A percentile compares a stretch with the other conserved stretches of the same genome.
Conservation (phyloP, 2,329 filamentous ascomycete species). For the Colletotrichum sp. region DNA sequence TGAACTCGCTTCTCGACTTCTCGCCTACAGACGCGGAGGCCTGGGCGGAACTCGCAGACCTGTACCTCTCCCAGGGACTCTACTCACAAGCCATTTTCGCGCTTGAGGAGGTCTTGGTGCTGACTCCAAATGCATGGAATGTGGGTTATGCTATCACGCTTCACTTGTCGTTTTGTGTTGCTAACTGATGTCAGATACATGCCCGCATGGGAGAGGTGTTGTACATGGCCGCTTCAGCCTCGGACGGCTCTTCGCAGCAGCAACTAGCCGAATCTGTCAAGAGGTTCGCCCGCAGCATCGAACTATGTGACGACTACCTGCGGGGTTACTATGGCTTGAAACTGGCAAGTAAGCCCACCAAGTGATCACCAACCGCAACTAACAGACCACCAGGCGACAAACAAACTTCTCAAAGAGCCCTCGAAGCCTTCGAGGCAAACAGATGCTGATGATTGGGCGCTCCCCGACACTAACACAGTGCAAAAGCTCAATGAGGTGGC, state of each 20-base stretch:
- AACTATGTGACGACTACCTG: constrained; percentile 91
- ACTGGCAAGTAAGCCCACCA: constrained; percentile 56
- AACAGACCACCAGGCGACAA: constrained; percentile 46
- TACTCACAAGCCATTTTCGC: constrained; percentile 86
- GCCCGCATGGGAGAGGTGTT: constrained; percentile 84
- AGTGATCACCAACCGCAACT: background rate
- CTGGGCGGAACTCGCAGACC: constrained; percentile 89
- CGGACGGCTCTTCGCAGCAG: constrained; percentile 47
- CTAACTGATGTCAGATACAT: constrained; percentile 69
- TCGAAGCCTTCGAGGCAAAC: constrained; percentile 49
- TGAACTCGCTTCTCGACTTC: constrained; percentile 79
- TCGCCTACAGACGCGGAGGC: constrained; percentile 90
- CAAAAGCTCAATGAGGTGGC: constrained; percentile 74
- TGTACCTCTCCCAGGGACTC: constrained; percentile 82
- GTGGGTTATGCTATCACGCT: constrained; percentile 52
- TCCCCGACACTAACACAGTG: constrained; percentile 64
- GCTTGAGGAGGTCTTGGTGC: constrained; percentile 86
- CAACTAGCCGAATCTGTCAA: constrained; percentile 76
- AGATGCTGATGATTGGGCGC: constrained; percentile 53
- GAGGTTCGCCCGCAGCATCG: constrained; percentile 87
- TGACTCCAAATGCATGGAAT: constrained; percentile 95
- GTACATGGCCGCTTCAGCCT: constrained; percentile 68
- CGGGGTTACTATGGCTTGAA: constrained; percentile 93
- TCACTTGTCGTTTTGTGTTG: background rate
- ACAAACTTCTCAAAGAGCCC: constrained; percentile 51